Conservation (phyloP, 805 yeast species). For the Metschnikowia vanudenii region DNA sequence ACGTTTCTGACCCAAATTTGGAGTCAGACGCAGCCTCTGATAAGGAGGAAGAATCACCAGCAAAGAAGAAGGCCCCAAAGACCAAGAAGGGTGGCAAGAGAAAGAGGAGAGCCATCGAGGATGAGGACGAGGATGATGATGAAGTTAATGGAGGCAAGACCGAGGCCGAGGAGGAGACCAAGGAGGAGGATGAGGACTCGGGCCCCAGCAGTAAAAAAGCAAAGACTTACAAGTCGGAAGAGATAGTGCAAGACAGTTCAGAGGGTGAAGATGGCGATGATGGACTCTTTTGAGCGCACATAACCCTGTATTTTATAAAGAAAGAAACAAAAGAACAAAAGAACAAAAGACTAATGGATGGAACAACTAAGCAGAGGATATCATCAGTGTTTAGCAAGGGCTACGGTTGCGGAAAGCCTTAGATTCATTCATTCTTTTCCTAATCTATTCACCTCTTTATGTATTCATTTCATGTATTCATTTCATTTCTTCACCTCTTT, state of each 20-base stretch:
- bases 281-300: constrained; percentile 15
- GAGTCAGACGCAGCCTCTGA: constrained; percentile 15
- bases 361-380: not conserved
- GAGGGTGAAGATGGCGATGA: constrained; percentile 32
- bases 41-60: constrained; percentile 7
- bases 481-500: too few species aligned
- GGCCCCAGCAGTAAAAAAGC: constrained; percentile 23
- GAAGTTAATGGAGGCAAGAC: constrained; percentile 9
- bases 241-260: constrained; percentile 46
- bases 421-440: too few species aligned
- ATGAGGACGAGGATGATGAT: constrained; percentile 25
- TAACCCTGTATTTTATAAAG: too few species aligned
- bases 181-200: not conserved
- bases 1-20: constrained; percentile 22
- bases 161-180: constrained; percentile 20
- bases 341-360: not conserved
- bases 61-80: constrained; percentile 10
- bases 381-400: too few species aligned
- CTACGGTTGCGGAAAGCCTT: too few species aligned
- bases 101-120: constrained; percentile 34
- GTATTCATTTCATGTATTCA: too few species aligned
- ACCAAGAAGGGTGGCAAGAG: constrained; percentile 23
- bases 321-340: not conserved
- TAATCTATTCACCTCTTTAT: too few species aligned
- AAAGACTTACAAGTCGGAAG: constrained; percentile 30